Evolutionary conservation across 305 asterid species (phyloP).

Genomic region (Fraxinus albicans): DNA sequence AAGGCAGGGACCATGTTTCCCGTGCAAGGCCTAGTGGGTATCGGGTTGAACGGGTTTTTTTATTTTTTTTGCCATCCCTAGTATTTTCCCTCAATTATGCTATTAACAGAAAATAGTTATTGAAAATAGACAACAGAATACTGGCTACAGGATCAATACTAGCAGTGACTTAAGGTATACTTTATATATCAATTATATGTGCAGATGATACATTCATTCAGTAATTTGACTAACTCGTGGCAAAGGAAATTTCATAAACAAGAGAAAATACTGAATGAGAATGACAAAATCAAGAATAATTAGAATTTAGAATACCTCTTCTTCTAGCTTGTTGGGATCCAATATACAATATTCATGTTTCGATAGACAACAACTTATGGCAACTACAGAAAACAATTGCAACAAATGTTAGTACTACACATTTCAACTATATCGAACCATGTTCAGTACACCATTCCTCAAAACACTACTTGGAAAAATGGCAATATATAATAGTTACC

Average conservation of each 20-base stretch:
- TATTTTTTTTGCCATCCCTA: too few relatives aligned
- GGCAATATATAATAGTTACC: slow-evolving; percentile 36
- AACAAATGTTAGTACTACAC: slow-evolving; percentile 21
- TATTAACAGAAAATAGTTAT: not conserved
- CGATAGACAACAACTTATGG: slow-evolving; percentile 68
- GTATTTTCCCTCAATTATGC: not conserved
- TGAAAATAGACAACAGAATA: not conserved
- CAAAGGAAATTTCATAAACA: not conserved
- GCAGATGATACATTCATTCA: slow-evolving; percentile 4
- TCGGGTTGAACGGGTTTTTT: too few relatives aligned
- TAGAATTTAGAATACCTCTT: slow-evolving; percentile 42
- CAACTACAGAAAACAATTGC: slow-evolving; percentile 46
- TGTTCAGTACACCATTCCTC: not conserved
- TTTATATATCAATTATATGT: not conserved
- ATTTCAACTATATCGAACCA: not conserved
- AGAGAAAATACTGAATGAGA: slow-evolving; percentile 10
- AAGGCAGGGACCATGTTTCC: too few relatives aligned
- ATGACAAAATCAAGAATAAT: not conserved
- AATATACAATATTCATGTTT: slow-evolving; percentile 56
- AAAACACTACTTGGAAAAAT: slow-evolving; percentile 13
- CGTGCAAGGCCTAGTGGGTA: too few relatives aligned
- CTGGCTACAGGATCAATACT: not conserved
- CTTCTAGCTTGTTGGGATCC: slow-evolving; percentile 85
- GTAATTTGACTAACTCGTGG: not conserved
- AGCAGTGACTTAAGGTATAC: not conserved